These are phyloP conservation scores for Paracamarosporium sp. DNA, from an alignment of 2,329 filamentous ascomycete genomes.

Conservation along the genomic window DNA sequence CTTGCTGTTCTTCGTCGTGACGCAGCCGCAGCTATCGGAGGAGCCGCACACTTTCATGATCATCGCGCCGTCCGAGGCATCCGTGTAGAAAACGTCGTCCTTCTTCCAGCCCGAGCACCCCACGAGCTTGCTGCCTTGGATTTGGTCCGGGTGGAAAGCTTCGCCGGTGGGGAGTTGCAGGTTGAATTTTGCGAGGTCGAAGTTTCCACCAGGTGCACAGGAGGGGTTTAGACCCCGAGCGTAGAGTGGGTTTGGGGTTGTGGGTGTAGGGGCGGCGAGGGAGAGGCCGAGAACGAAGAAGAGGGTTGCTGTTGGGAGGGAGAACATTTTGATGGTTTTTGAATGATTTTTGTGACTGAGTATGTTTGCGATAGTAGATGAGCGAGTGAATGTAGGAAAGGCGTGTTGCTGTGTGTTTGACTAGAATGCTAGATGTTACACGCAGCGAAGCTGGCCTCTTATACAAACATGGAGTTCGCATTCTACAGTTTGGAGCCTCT, in stretches of 20 bases:
- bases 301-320: slow-evolving; percentile 8
- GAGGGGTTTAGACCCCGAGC: slow-evolving; percentile 12
- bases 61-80: slow-evolving; percentile 40
- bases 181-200: slow-evolving; percentile 31
- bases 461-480: not conserved
- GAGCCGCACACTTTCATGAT: slow-evolving; percentile 51
- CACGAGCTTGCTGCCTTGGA: slow-evolving; percentile 39
- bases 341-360: not conserved
- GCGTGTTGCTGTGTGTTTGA: not conserved
- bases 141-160: slow-evolving; percentile 32
- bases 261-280: slow-evolving; percentile 13
- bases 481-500: not conserved
- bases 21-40: slow-evolving; percentile 39
- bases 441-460: not conserved
- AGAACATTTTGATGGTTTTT: slow-evolving; percentile 8
- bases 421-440: not conserved
- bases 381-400: not conserved
- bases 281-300: slow-evolving; percentile 13
- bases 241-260: slow-evolving; percentile 12
- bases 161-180: slow-evolving; percentile 51
- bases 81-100: slow-evolving; percentile 46
- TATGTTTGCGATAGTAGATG: not conserved
- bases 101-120: slow-evolving; percentile 47
- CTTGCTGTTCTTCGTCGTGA: slow-evolving; percentile 49
- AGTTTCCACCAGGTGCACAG: slow-evolving; percentile 28